Evolutionary conservation across 768 basidiomycete species (phyloP).

Genomic region (Pholiota conissans): DNA sequence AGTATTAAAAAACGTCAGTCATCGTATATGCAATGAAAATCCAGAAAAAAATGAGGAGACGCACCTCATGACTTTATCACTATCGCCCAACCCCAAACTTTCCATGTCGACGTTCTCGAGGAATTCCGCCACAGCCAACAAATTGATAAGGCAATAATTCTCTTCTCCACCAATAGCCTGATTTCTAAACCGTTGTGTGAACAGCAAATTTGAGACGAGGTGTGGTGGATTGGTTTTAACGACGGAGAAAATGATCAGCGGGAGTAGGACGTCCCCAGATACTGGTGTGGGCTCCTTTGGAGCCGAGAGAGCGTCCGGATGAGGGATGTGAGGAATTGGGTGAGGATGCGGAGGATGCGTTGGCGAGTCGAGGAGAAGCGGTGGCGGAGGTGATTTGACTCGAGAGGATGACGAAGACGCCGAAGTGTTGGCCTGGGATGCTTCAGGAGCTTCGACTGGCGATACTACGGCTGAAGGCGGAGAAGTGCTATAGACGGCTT

Average conservation of each 20-base stretch:
- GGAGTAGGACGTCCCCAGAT: slow-evolving; percentile 88
- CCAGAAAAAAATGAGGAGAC: slow-evolving; percentile 16
- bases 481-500: background rate
- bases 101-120: slow-evolving; percentile 91
- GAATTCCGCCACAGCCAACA: slow-evolving; percentile 95
- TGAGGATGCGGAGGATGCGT: background rate
- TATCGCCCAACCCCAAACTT: slow-evolving; percentile 58
- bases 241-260: slow-evolving; percentile 90
- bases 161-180: slow-evolving; percentile 75
- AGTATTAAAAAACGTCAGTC: background rate
- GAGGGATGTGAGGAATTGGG: slow-evolving; percentile 4
- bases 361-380: slow-evolving; percentile 14
- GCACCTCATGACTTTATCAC: slow-evolving; percentile 58
- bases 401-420: slow-evolving; percentile 7
- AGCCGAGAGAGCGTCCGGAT: slow-evolving; percentile 15
- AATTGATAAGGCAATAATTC: slow-evolving; percentile 90
- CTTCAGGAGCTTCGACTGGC: background rate
- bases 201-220: slow-evolving; percentile 70
- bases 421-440: background rate
- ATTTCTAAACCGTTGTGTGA: slow-evolving; percentile 61
- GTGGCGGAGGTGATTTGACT: slow-evolving; percentile 16
- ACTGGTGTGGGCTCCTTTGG: slow-evolving; percentile 49
- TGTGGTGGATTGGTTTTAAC: slow-evolving; percentile 90
- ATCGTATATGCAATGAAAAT: background rate
- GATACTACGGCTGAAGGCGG: background rate